Evolutionary conservation across 805 yeast genomes (phyloP), one percentile per base, ranked within the genome.

Genomic region (Candida rishiriensis): DNA sequence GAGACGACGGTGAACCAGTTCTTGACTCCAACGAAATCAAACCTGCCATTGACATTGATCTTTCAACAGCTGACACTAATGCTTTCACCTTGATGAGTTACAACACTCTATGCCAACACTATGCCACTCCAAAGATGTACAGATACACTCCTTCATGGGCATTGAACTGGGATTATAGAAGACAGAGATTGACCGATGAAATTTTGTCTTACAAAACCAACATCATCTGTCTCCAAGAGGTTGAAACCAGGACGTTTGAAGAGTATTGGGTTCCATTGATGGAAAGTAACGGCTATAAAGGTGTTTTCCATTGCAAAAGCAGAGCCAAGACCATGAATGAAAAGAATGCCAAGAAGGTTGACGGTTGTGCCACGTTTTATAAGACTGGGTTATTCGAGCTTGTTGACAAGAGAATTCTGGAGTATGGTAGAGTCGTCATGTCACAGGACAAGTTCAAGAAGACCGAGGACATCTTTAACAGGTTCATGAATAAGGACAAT

Each of bases 91-190:
- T 90, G 38, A 74, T 88, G 76, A 81, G 89, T 33, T 91, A 89
- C 70, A 93, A 93, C 68, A 88, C 95, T 2, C 72, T 93, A 61
- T 93, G 99, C 65, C 98, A 91, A 62, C 93, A 86, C 63, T 91
- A 91, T 68, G 97, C 98, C 2, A 88, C 97, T 3, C 77, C 93
- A 16, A 85, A 81, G 61, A 75, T 91, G 84, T 93, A 88, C 65
- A 91, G 86, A 57, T 91, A 87, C 61, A 89, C 98, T 1, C 98
- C 98, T 17, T 80, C 95, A 2, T 93, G 99, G 98, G 99, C 98
- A 2, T 75, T 93, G 50, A 79, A 81, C 42, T 91, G 98, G 98
- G 85, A 85, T 11, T 89, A 83, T 66, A 84, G 99, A 65, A 79
- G 85, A 58, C 83, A 85, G 48, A 71, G 79, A 34, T 73, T 93